Base-by-base conservation (phyloP, 176 grass and related monocot genomes). In the Carex kokanica region DNA sequence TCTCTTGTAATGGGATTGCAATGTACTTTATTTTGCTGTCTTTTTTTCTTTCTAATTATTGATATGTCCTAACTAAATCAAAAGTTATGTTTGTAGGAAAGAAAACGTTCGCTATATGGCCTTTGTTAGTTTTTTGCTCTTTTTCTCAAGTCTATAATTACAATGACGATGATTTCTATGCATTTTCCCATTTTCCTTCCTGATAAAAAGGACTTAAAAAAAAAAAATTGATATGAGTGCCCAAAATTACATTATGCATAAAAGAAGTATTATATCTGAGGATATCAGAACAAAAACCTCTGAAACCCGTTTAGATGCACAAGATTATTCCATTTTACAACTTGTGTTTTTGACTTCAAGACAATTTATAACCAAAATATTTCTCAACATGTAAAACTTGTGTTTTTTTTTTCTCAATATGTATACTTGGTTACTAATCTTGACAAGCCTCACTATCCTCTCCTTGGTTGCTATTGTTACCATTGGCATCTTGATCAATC, bases 401-500 rank as follows among this genome's bases (percentile, higher is more conserved):
- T n/a, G n/a, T n/a, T n/a, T n/a, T n/a, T 52, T 10, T 41, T 14
- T 25, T 60, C 34, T 80, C 12, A 23, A 5, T 23, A 73, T 53
- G 43, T 53, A 74, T 21, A 67, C 83, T 84, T 87, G 25, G 73
- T 87, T 51, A 51, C 41, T 66, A 32, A 36, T 81, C 60, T 34
- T 36, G 53, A 58, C 29, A 14, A 16, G 12, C 47, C 24, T 75
- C 23, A 75, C 72, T 85, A 83, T 89, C 83, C 3, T 90, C 84
- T 84, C 64, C 47, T 6, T 85, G 73, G 16, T 58, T 61, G 57
- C 34, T 84, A 24, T 74, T 56, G 20, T 74, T 11, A 27, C 51
- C 87, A 64, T 86, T 83, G 25, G 20, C 55, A 73, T 86, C 90
- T 59, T 91, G 79, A 0, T 89, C 92, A 27, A 47, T 45, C 80